Conservation (phyloP, 176 grass and related monocot species). For the Carex myosuroides region DNA sequence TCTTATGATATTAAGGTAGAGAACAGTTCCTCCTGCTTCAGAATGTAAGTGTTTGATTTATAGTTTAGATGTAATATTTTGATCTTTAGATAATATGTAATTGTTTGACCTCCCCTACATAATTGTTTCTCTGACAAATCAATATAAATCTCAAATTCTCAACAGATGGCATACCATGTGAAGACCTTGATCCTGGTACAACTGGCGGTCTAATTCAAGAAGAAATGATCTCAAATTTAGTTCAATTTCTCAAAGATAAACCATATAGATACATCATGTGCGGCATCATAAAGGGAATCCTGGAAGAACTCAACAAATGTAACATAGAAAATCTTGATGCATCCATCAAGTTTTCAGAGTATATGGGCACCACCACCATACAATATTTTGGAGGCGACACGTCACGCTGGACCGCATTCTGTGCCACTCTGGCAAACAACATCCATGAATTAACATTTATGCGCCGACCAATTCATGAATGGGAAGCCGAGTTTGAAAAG, state of each 20-base stretch:
- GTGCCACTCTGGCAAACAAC: background rate
- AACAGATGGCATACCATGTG: background rate
- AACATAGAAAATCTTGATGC: background rate
- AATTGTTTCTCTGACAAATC: background rate
- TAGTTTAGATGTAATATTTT: no score
- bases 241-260: background rate
- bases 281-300: slow-evolving; percentile 1
- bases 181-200: background rate
- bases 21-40: accelerated
- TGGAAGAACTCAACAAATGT: background rate
- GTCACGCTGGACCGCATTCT: background rate
- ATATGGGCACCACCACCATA: background rate
- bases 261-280: background rate
- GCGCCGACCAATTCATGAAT: background rate
- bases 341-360: background rate
- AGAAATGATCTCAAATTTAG: background rate
- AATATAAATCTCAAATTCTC: background rate
- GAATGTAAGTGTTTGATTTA: no score
- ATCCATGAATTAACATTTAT: background rate
- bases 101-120: no score
- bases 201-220: background rate
- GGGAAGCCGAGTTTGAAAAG: background rate
- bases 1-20: no score
- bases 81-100: no score
- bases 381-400: background rate